Percentiles rank a stretch among this genome's conserved stretches.
phyloP scores from a whole-genome alignment of 768 basidiomycete genomes.

The Leccinum incarnatum region DNA sequence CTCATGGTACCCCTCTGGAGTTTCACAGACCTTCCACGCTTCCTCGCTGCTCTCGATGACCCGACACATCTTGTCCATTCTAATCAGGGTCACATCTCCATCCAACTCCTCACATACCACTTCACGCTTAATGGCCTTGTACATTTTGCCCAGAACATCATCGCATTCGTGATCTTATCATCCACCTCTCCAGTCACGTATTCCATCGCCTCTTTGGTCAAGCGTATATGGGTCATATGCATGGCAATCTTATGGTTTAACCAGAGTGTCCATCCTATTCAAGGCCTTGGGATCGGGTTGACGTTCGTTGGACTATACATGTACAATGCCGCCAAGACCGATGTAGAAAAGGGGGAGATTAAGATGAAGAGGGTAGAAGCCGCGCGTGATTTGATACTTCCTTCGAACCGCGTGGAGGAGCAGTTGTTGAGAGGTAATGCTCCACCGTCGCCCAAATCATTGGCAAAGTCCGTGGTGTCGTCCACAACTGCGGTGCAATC shows the following conservation, averaged over 20 bases:
- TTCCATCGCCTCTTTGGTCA: constrained; percentile 96
- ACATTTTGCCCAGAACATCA: constrained; percentile 95
- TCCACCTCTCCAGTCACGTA: constrained; percentile 98
- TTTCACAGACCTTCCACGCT: constrained; percentile 77
- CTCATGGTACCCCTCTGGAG: constrained; percentile 97
- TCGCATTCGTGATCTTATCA: constrained; percentile 94
- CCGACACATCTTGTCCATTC: constrained; percentile 46
- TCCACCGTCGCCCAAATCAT: constrained; percentile 17
- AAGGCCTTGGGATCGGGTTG: constrained; percentile 85
- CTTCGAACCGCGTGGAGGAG: constrained; percentile 62
- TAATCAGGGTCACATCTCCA: constrained; percentile 41
- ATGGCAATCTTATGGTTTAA: constrained; percentile 97
- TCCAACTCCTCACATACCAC: constrained; percentile 73
- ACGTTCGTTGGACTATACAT: constrained; percentile 91
- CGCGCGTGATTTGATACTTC: constrained; percentile 63
- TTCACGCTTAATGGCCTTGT: constrained; percentile 93
- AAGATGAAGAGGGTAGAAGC: constrained; percentile 78
- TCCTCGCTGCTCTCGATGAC: constrained; percentile 48
- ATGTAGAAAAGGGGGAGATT: constrained; percentile 92
- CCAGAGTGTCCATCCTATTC: constrained; percentile 78
- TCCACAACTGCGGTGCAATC: constrained; percentile 28
- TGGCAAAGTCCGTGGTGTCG: constrained; percentile 7
- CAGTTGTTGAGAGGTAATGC: constrained; percentile 45
- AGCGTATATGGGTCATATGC: constrained; percentile 97
- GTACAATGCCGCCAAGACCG: constrained; percentile 93